These are phyloP conservation scores for Fusarium pilosicola DNA, from an alignment of 2,329 filamentous ascomycete genomes.

Conservation along the genomic window DNA sequence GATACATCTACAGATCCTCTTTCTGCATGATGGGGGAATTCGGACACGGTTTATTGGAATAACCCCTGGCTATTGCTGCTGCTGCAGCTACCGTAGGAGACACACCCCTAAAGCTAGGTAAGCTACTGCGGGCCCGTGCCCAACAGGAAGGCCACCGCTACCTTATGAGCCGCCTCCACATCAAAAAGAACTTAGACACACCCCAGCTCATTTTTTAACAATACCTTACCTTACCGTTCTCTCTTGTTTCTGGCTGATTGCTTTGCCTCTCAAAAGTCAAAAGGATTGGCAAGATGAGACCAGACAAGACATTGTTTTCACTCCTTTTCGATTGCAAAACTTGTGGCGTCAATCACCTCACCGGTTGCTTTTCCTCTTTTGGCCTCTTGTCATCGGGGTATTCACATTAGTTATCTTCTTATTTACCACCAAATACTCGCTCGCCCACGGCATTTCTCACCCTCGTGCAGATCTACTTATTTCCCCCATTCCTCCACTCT, in stretches of 20 bases:
- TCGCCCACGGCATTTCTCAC: constrained; percentile 13
- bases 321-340: constrained; percentile 38
- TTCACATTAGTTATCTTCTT: constrained; percentile 26
- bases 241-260: background rate
- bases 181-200: constrained; percentile 3
- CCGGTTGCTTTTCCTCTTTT: constrained; percentile 29
- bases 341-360: constrained; percentile 45
- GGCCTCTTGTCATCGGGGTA: constrained; percentile 20
- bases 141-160: background rate
- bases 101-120: constrained; percentile 18
- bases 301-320: constrained; percentile 24
- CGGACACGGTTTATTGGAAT: constrained; percentile 33
- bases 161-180: constrained; percentile 17
- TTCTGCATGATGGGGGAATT: constrained; percentile 22
- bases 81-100: background rate
- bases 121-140: constrained; percentile 14
- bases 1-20: constrained; percentile 1
- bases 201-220: constrained; percentile 2
- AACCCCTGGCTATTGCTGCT: constrained; percentile 25
- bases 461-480: constrained; percentile 26
- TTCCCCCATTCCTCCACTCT: constrained; percentile 23
- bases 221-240: background rate
- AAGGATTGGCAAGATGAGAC: constrained; percentile 18
- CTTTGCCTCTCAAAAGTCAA: constrained; percentile 6
- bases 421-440: constrained; percentile 13